A percentile compares a stretch with the other conserved stretches of the same genome.
phyloP scores from a whole-genome alignment of 2,329 filamentous ascomycete genomes.

The Didymosphaeria variabile region DNA sequence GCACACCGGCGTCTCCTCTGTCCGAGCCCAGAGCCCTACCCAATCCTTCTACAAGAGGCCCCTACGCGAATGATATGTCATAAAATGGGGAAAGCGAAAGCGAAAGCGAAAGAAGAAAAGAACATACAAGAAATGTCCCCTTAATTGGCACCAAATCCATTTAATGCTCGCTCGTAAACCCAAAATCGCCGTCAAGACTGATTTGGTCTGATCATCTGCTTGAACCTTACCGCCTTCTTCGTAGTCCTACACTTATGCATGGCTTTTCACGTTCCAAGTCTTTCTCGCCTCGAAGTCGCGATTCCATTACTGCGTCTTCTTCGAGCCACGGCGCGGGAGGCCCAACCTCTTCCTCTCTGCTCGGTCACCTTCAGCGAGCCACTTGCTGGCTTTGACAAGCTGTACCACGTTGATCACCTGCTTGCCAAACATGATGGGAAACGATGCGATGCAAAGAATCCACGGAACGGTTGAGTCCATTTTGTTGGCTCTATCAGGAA shows the following conservation, averaged over 20 bases:
- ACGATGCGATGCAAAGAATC: constrained; percentile 81
- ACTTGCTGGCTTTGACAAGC: constrained; percentile 89
- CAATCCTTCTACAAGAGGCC: background rate
- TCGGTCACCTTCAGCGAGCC: constrained; percentile 91
- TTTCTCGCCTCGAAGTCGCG: background rate
- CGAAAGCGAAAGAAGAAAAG: background rate
- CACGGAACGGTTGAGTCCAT: constrained; percentile 70
- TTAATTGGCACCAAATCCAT: background rate
- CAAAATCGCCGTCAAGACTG: background rate
- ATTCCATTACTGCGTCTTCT: constrained; percentile 36
- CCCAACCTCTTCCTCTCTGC: constrained; percentile 63
- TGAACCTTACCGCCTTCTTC: background rate
- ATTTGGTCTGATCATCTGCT: background rate
- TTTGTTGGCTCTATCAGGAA: constrained; percentile 75
- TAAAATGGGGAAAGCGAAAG: background rate
- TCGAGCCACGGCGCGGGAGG: constrained; percentile 45
- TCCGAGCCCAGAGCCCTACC: background rate
- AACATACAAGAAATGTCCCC: background rate
- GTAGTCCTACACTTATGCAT: background rate
- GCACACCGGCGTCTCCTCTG: background rate
- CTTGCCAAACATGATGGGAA: constrained; percentile 89
- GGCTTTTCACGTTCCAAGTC: background rate
- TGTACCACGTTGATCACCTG: constrained; percentile 95
- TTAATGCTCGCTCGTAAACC: constrained; percentile 1
- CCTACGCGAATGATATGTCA: constrained; percentile 3